Evolutionary conservation across 495 filamentous ascomycete species (phyloP).

Genomic region (Aspergillus ostianus): DNA sequence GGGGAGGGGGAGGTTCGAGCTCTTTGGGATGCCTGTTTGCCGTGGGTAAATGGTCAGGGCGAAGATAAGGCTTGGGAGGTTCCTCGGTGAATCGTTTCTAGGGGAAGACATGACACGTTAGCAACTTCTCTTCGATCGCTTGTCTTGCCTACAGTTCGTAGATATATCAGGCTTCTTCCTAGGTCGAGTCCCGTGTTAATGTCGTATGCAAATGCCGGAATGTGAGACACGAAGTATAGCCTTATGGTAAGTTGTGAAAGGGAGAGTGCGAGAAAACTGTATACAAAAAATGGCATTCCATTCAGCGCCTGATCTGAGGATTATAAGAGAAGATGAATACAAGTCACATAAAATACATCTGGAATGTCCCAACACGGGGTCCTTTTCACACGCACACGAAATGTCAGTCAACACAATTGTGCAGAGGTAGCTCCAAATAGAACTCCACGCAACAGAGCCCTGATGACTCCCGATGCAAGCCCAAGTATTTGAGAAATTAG

Average conservation of each 20-base stretch:
- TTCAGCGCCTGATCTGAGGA: constrained; percentile 16
- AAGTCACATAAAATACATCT: constrained; percentile 23
- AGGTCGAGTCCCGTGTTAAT: not conserved
- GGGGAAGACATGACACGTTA: not conserved
- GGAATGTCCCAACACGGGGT: constrained; percentile 8
- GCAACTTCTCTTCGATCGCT: not conserved
- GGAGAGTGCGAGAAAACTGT: not conserved
- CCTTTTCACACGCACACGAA: constrained; percentile 7
- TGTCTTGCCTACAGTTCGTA: not conserved
- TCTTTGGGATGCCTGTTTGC: constrained; percentile 19
- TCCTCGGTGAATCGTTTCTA: constrained; percentile 1
- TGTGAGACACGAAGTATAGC: not conserved
- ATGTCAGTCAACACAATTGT: constrained; percentile 14
- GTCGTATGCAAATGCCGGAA: not conserved
- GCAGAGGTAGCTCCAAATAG: constrained; percentile 11
- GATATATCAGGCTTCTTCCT: not conserved
- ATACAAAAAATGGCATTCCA: constrained; percentile 6
- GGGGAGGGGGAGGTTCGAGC: constrained; percentile 18
- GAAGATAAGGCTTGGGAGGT: constrained; percentile 23
- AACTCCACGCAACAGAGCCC: constrained; percentile 14
- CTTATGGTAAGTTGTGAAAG: not conserved
- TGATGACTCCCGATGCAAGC: constrained; percentile 5
- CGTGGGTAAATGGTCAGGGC: constrained; percentile 23
- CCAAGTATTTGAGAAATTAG: constrained; percentile 37
- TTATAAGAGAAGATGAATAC: constrained; percentile 16